These are phyloP conservation scores for Sugiyamaella qingdaonensis DNA, from an alignment of 805 yeast genomes.

Conservation along the genomic window DNA sequence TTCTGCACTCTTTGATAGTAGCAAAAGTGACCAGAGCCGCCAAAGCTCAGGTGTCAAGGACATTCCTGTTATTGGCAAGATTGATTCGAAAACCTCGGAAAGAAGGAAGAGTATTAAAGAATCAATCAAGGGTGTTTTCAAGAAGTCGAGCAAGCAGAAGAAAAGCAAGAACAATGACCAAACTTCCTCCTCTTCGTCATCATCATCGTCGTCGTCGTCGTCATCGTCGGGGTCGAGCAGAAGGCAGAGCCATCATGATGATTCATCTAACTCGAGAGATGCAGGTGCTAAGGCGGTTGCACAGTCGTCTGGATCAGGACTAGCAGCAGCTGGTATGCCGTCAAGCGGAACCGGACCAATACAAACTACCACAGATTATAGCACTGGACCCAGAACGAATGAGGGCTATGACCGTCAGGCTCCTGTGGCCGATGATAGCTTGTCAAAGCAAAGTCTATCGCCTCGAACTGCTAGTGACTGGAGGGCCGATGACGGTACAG, in stretches of 20 bases:
- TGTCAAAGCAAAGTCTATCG: too few relatives aligned
- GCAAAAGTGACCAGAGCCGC: too few relatives aligned
- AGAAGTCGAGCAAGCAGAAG: neutral
- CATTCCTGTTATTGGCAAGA: conserved; percentile 1
- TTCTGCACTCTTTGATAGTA: too few relatives aligned
- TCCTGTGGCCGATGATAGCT: too few relatives aligned
- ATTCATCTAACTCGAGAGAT: neutral
- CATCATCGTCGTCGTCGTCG: neutral
- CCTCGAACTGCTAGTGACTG: too few relatives aligned
- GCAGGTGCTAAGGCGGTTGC: neutral
- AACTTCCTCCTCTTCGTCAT: neutral
- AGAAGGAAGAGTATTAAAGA: conserved; percentile 9
- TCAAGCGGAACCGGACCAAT: neutral
- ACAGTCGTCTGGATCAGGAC: neutral
- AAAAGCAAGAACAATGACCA: neutral
- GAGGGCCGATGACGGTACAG: neutral
- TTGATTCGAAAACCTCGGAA: neutral
- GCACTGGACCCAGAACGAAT: too few relatives aligned
- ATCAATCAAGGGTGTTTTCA: conserved; percentile 11
- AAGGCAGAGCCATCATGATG: neutral
- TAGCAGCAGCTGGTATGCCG: neutral
- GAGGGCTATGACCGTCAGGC: too few relatives aligned
- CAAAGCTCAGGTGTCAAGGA: neutral
- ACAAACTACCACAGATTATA: too few relatives aligned
- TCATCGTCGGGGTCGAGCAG: too few relatives aligned